These are phyloP conservation scores for Naganishia liquefaciens DNA, from an alignment of 1,284 basidiomycete genomes.

Conservation along the genomic window DNA sequence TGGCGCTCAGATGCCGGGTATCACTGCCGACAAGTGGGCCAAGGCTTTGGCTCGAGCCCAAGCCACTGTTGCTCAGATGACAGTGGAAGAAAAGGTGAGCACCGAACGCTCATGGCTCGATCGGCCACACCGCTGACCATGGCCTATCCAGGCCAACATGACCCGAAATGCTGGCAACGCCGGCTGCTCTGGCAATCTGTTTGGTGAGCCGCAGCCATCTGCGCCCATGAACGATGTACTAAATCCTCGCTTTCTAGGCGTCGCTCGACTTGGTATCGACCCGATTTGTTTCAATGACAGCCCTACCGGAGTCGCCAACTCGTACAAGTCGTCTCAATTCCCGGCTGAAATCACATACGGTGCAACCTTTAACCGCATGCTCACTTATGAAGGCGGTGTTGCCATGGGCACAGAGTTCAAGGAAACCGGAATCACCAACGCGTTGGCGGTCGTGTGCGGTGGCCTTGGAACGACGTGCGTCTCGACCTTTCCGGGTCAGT, in stretches of 20 bases:
- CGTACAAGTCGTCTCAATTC: constrained; percentile 48
- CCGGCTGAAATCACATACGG: constrained; percentile 57
- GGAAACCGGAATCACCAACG: constrained; percentile 51
- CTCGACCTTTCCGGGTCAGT: not conserved
- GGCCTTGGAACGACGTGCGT: constrained; percentile 47
- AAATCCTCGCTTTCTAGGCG: not conserved
- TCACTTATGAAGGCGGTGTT: constrained; percentile 53
- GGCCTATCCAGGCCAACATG: constrained; percentile 9
- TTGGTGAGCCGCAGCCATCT: not conserved
- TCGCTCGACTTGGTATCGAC: constrained; percentile 18
- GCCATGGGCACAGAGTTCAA: constrained; percentile 57
- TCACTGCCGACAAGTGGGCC: constrained; percentile 23
- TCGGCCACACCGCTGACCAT: not conserved
- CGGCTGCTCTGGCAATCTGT: constrained; percentile 16
- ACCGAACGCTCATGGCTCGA: not conserved
- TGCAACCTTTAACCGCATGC: constrained; percentile 56
- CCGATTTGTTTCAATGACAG: constrained; percentile 22
- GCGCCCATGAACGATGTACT: not conserved
- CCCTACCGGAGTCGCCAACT: constrained; percentile 27
- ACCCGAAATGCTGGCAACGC: constrained; percentile 12
- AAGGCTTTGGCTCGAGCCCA: constrained; percentile 20
- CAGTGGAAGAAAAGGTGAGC: constrained; percentile 38
- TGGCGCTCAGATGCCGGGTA: constrained; percentile 1
- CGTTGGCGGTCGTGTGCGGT: constrained; percentile 49
- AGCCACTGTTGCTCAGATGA: constrained; percentile 37